A percentile compares a stretch with the other conserved stretches of the same genome.
Evolutionary conservation across 805 yeast genomes (phyloP).

Genomic region (Kregervanrija delftensis): DNA sequence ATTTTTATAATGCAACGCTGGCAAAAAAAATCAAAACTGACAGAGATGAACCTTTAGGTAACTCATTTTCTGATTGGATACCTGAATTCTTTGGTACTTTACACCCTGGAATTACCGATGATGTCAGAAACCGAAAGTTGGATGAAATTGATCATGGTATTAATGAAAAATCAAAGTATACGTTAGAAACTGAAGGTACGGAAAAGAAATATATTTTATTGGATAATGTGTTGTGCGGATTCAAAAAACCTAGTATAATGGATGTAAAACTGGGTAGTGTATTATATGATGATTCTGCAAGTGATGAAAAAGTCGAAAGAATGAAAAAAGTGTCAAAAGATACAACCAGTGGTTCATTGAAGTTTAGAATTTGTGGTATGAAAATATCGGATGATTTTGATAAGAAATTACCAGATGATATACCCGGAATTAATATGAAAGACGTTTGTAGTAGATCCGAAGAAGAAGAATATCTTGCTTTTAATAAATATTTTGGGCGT

Average conservation of each 20-base stretch:
- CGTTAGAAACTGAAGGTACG: conserved; percentile 9
- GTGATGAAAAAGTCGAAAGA: conserved; percentile 54
- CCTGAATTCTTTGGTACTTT: conserved; percentile 62
- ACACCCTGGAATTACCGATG: conserved; percentile 34
- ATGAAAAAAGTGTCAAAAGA: conserved; percentile 52
- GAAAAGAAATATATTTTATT: conserved; percentile 50
- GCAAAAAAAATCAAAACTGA: background rate
- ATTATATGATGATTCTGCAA: conserved; percentile 57
- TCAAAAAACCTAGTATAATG: conserved; percentile 57
- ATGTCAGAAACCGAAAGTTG: conserved; percentile 15
- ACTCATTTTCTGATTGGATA: conserved; percentile 44
- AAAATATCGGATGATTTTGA: conserved; percentile 30
- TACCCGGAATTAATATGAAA: conserved; percentile 6
- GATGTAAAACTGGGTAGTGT: conserved; percentile 79
- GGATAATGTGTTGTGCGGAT: conserved; percentile 62
- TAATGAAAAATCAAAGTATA: conserved; percentile 8
- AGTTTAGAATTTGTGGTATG: conserved; percentile 87
- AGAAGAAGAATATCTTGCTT: conserved; percentile 34
- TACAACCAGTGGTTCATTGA: conserved; percentile 78
- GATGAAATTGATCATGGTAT: conserved; percentile 19
- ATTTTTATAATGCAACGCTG: conserved; percentile 52
- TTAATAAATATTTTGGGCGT: conserved; percentile 69
- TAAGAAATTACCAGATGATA: conserved; percentile 13
- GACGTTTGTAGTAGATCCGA: conserved; percentile 7
- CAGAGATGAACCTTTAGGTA: conserved; percentile 26